Evolutionary conservation across 139 green algal species (phyloP), one percentile per base, ranked within the genome.

Genomic region (Volvox reticuliferus): DNA sequence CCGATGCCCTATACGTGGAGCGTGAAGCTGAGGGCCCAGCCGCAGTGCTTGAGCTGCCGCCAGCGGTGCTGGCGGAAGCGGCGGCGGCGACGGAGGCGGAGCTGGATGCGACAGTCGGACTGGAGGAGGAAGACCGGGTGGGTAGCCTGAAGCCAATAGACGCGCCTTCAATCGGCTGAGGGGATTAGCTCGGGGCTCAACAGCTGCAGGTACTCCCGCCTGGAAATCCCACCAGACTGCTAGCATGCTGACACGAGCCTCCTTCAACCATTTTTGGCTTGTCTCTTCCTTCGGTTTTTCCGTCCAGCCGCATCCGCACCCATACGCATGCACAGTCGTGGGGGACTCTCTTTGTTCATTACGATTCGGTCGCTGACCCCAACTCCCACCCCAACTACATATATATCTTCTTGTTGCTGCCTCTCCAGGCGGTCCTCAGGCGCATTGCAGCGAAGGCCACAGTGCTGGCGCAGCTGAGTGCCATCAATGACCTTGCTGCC

Each of bases 1-100:
- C 78, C 36, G 79, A 30, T 12, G 65, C 91, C 71, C 61, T 83
- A 13, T 95, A 88, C 77, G 67, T 50, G 5, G 37, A 73, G 3
- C 67, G 87, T 9, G 76, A 91, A 1, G 85, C 78, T 21, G 82
- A 89, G 17, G 84, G 16, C 24, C 30, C 83, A 12, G 19, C 28
- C 26, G 22, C 83, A 2, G 20, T 89, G 12, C 26, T 68, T 36
- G 83, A 89, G 67, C 35, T 89, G 83, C 83, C 83, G 67, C 83
- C 83, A 28, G 35, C 1, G 35, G 83, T 89, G 83, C 67, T 89
- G 83, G 36, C 36, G 67, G 67, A 37, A 24, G 83, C 83, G 67
- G 36, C 36, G 36, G 36, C 16, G 36, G 83, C 83, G 26, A 69
- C 67, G 35, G 67, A n/a, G 67, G 36, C 67, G 36, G 83, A 89